Base-by-base conservation (phyloP, 106 monocot genomes). In the Gastrodia elata region DNA sequence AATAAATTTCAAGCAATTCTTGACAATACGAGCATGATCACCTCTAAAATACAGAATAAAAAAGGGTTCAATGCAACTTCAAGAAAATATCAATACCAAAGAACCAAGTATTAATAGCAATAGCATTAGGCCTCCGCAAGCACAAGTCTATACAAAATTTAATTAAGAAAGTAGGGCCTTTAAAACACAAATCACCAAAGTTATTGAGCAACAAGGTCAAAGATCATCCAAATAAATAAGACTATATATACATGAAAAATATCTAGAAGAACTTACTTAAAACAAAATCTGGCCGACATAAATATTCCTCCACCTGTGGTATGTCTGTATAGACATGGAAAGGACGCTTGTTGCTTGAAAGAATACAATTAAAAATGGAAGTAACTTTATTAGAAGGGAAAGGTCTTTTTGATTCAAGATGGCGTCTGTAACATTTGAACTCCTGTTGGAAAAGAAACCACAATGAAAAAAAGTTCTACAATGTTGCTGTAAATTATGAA, bases 231-330 rank as follows among this genome's bases (percentile, higher is more conserved):
- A 38, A 39, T 38, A 39, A 25, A 25, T 24, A 39, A 69, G 41
- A 13, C 22, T 39, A 26, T 32, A 25, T 40, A 26, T 37, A 18
- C 38, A 40, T 39, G 40, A 69, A 69, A 7, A 40, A 39, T 4
- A n/a, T 35, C 28, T 35, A 70, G 40, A 15, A 43, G 35, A 1
- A 70, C 89, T 93, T 85, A 98, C 97, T 91, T 5, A 98, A 74
- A 70, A 80, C 72, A 88, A 98, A 98, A 71, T 98, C 93, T 64
- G 85, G 79, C 6, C 88, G 88, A 30, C 73, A 83, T 41, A 98
- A 77, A 78, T 80, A 82, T 39, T 93, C 97, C 74, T 93, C 97
- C 38, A 98, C 86, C 48, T 93, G 97, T 26, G 93, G 90, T 74
- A 88, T 77, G 71, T 98, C 93, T 64, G 93, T 93, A 75, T 90